Evolutionary conservation across 495 filamentous ascomycete genomes (phyloP), one percentile per base, ranked within the genome.

Genomic region (Penicillium malachiteum): DNA sequence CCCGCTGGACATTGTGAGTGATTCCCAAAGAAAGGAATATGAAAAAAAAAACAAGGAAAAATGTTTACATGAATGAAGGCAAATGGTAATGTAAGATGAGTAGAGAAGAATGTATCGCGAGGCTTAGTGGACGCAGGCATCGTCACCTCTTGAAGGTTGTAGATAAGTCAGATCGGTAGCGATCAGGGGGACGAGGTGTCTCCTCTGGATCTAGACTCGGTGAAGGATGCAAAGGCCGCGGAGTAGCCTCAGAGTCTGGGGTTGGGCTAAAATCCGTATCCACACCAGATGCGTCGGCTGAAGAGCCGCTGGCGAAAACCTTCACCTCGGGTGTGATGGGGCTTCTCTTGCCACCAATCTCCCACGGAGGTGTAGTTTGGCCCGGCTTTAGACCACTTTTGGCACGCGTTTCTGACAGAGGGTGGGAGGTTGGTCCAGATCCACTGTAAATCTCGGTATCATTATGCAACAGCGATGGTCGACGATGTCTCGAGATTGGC

Each of bases 171-270:
- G 54, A 52, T 88, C 60, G 92, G 89, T 81, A 84, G 87, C 56
- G 89, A 84, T 55, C 89, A 87, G 70, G 78, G 87, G 16, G 86
- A 82, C 69, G 84, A 80, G 50, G 90, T 84, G 75, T 92, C 83
- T 52, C 83, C 81, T 52, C 90, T 77, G 64, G 85, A 86, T 71
- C 66, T 12, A 65, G 55, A 38, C 47, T 59, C 0, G 66, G 64
- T 5, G 67, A 71, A 21, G 69, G 72, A 55, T 74, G 69, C 17
- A 67, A 39, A 30, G 74, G 72, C 12, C 72, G 71, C 17, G 74
- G 74, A 3, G 74, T 77, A 7, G 71, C 71, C 42, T 77, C 72
- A 5, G 72, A 58, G 42, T 77, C 74, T 5, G 63, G 62, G 0
- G 62, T 69, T 2, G 58, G 62, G 30, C 55, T 67, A 26, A 39